These are phyloP conservation scores for Gloeopeniophorella convolvens DNA, from an alignment of 768 basidiomycete species.

Conservation along the genomic window DNA sequence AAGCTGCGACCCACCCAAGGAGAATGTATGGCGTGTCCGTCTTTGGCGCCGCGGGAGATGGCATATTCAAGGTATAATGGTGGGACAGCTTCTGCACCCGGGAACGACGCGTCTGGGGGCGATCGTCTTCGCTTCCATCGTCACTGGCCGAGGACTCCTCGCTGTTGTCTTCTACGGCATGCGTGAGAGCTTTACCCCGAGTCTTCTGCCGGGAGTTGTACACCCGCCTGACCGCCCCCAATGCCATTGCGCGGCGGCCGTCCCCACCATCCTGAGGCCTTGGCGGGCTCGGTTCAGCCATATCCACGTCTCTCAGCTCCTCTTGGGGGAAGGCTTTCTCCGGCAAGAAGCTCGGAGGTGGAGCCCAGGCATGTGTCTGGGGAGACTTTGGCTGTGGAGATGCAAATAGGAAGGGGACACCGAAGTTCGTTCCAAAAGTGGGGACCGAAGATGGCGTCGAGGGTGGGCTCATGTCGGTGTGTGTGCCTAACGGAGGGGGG, in stretches of 20 bases:
- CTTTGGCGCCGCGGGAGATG: slow-evolving; percentile 47
- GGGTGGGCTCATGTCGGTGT: slow-evolving; percentile 38
- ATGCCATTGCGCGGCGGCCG: slow-evolving; percentile 46
- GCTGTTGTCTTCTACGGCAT: slow-evolving; percentile 22
- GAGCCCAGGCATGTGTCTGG: slow-evolving; percentile 54
- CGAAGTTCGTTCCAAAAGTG: slow-evolving; percentile 57
- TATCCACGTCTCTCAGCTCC: slow-evolving; percentile 65
- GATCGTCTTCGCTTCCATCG: slow-evolving; percentile 35
- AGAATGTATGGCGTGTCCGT: slow-evolving; percentile 76
- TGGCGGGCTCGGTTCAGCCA: slow-evolving; percentile 64
- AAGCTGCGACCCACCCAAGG: slow-evolving; percentile 57
- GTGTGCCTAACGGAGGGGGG: slow-evolving; percentile 34
- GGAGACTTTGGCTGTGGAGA: slow-evolving; percentile 40
- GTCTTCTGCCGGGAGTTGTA: slow-evolving; percentile 52
- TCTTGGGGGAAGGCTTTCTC: slow-evolving; percentile 51
- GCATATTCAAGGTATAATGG: slow-evolving; percentile 80
- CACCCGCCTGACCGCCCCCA: slow-evolving; percentile 60
- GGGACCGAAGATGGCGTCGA: slow-evolving; percentile 32
- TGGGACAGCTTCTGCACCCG: slow-evolving; percentile 56
- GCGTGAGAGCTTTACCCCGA: slow-evolving; percentile 29
- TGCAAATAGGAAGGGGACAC: slow-evolving; percentile 70
- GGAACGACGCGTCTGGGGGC: slow-evolving; percentile 19
- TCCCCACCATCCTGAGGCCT: slow-evolving; percentile 37
- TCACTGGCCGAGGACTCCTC: slow-evolving; percentile 43
- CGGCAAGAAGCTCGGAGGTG: slow-evolving; percentile 54